These are phyloP conservation scores for Populus davidiana DNA, from an alignment of 345 rosid genomes.

Conservation along the genomic window DNA sequence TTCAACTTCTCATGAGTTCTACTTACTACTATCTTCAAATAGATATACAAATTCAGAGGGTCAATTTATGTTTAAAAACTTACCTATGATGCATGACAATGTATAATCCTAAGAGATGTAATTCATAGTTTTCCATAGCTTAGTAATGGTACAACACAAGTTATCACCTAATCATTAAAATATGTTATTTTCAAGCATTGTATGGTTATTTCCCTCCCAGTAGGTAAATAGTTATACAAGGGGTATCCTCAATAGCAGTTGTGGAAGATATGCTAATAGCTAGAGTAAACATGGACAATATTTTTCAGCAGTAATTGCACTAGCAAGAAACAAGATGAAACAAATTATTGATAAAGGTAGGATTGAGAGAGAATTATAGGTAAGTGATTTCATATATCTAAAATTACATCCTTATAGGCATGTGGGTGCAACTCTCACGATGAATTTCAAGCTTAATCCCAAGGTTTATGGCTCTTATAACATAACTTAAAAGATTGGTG, in stretches of 20 bases:
- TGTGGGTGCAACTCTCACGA: too few species aligned
- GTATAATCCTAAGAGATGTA: not conserved
- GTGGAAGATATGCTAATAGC: too few species aligned
- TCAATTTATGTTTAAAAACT: not conserved
- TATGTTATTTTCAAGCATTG: not conserved
- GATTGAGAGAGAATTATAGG: too few species aligned
- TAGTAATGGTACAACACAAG: not conserved
- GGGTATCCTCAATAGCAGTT: fast-evolving
- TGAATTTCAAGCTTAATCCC: too few species aligned
- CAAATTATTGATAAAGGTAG: too few species aligned
- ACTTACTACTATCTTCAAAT: not conserved
- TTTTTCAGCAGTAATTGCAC: too few species aligned
- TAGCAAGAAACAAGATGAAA: too few species aligned
- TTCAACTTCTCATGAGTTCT: not conserved
- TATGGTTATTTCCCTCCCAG: not conserved
- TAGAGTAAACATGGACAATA: too few species aligned
- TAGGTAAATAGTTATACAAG: fast-evolving
- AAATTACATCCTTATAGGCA: too few species aligned
- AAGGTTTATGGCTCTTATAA: too few species aligned
- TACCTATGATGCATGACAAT: not conserved
- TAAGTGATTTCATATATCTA: too few species aligned
- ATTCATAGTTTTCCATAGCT: not conserved
- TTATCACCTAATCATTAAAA: not conserved
- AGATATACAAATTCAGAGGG: not conserved
- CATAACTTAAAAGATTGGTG: too few species aligned